phyloP scores from a whole-genome alignment of 2,329 filamentous ascomycete genomes.

The Clarireedia monteithiana region DNA sequence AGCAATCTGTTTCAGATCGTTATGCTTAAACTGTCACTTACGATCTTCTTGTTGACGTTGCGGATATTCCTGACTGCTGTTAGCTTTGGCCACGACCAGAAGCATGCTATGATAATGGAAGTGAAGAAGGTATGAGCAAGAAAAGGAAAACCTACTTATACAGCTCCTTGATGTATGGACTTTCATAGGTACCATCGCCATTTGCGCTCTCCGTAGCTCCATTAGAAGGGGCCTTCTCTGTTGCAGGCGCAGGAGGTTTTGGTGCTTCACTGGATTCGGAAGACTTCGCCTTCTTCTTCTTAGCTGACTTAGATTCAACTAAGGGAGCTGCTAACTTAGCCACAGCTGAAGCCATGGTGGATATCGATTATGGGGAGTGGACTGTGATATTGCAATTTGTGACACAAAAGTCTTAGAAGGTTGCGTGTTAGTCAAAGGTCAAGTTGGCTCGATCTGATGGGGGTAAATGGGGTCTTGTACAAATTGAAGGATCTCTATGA shows the following conservation, averaged over 20 bases:
- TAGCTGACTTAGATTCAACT: conserved; percentile 56
- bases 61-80: conserved; percentile 65
- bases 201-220: conserved; percentile 34
- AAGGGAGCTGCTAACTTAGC: conserved; percentile 55
- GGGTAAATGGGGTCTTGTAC: no score
- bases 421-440: not conserved
- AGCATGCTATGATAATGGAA: not conserved
- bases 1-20: conserved; percentile 8
- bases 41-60: conserved; percentile 90
- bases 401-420: not conserved
- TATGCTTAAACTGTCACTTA: conserved; percentile 38
- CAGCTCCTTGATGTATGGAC: conserved; percentile 76
- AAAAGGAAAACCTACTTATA: conserved; percentile 62
- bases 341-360: conserved; percentile 54
- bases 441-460: no score
- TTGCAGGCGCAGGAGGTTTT: conserved; percentile 44
- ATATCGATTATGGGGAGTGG: conserved; percentile 32
- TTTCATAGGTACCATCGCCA: conserved; percentile 57
- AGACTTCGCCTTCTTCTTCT: conserved; percentile 60
- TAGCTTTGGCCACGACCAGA: not conserved
- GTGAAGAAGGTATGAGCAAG: conserved; percentile 3
- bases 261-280: conserved; percentile 33
- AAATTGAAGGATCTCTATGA: not conserved
- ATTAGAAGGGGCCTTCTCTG: conserved; percentile 42
- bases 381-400: conserved; percentile 1